Conservation (phyloP, 1,284 basidiomycete genomes). For the Cutaneotrichosporon mucoides region DNA sequence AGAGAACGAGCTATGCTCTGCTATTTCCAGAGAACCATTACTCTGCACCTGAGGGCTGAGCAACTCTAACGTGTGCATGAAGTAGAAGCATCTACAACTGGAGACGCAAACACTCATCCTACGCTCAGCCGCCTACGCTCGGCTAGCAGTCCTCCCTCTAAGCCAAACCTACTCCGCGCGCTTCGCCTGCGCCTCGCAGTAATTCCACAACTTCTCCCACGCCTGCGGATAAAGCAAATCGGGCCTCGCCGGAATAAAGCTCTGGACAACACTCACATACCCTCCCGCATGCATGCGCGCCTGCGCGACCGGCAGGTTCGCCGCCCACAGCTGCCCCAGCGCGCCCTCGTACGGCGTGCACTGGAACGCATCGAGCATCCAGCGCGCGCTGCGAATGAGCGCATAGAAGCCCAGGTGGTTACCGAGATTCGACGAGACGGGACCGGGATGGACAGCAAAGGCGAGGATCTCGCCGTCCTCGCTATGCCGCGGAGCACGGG, state of each 20-base stretch:
- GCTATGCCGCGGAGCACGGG: neutral
- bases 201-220: conserved; percentile 39
- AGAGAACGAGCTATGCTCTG: too few relatives aligned
- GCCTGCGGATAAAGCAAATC: conserved; percentile 28
- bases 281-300: conserved; percentile 31
- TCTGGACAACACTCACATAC: conserved; percentile 42
- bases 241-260: neutral
- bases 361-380: conserved; percentile 37
- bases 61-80: too few relatives aligned
- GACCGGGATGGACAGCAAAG: conserved; percentile 36
- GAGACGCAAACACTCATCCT: too few relatives aligned
- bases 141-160: too few relatives aligned
- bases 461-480: conserved; percentile 27
- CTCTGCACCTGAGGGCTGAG: too few relatives aligned
- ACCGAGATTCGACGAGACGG: conserved; percentile 34
- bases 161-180: neutral
- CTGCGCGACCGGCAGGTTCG: conserved; percentile 50
- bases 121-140: too few relatives aligned
- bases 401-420: conserved; percentile 18
- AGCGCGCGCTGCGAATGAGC: neutral
- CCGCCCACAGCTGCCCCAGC: conserved; percentile 53
- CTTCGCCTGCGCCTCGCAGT: conserved; percentile 37
- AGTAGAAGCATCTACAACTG: too few relatives aligned
- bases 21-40: too few relatives aligned
- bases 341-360: conserved; percentile 37